Conservation (phyloP, 257 asterid genomes). For the Plantago ovata region DNA sequence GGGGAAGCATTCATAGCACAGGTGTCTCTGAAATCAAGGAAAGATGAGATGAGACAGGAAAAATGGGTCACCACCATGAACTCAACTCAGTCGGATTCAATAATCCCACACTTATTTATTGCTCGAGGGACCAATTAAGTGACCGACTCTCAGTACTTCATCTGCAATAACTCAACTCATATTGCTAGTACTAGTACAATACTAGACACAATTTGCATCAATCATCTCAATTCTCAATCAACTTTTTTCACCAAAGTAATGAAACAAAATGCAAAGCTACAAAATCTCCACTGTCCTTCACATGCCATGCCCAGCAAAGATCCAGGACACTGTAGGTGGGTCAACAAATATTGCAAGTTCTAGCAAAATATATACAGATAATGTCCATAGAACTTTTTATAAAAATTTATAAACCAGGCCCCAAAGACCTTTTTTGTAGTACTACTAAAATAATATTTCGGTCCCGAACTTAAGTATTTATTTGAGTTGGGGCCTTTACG, state of each 20-base stretch:
- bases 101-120: slow-evolving; percentile 27
- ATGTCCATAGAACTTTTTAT: slow-evolving; percentile 11
- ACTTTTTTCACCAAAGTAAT: slow-evolving; percentile 24
- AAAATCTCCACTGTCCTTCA: slow-evolving; percentile 68
- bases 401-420: slow-evolving; percentile 45
- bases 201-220: slow-evolving; percentile 19
- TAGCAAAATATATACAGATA: slow-evolving; percentile 4
- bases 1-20: too few species aligned
- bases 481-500: background rate
- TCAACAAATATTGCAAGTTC: background rate
- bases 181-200: too few species aligned
- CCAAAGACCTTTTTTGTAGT: slow-evolving; percentile 85
- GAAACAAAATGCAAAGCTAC: slow-evolving; percentile 77
- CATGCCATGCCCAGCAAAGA: slow-evolving; percentile 69
- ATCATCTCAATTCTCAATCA: slow-evolving; percentile 9
- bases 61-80: slow-evolving; percentile 44
- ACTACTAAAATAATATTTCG: slow-evolving; percentile 39
- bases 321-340: slow-evolving; percentile 22
- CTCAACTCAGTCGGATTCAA: slow-evolving; percentile 20
- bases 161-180: slow-evolving; percentile 8
- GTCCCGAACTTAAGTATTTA: background rate
- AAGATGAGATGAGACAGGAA: slow-evolving; percentile 27
- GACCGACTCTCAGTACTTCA: too few species aligned
- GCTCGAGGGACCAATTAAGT: slow-evolving; percentile 49
- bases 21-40: slow-evolving; percentile 38